Evolutionary conservation across 305 asterid genomes (phyloP), one percentile per base, ranked within the genome.

Genomic region (Fraxinus floribunda): DNA sequence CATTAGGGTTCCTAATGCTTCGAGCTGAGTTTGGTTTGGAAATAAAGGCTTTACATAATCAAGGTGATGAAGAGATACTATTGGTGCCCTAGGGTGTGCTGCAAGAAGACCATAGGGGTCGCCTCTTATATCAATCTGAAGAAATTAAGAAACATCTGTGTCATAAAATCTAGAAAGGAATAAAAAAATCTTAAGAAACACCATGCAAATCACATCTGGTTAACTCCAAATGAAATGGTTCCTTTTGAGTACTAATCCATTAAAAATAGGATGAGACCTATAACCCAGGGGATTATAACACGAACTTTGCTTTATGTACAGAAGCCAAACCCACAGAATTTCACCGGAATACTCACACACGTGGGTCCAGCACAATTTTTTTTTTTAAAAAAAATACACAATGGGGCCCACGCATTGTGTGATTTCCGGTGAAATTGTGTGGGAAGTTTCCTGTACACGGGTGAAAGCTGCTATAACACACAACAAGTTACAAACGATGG

Each of bases 21-120:
- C 89, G 7, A 91, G 84, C 79, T 87, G 97, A 5, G 93, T 88
- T 52, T 72, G 86, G 84, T 88, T 87, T 0, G 97, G 97, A 71
- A 95, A 93, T 81, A 95, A 80, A 0, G 97, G 85, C 15, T 83
- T 55, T 11, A 95, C 92, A 7, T 75, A 62, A 85, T 92, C 97
- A 46, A 92, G 94, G 86, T 95, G 98, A 89, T 95, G 99, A 70
- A 95, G 97, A 0, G 99, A 94, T 8, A 94, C 94, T 1, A 93
- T 88, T 0, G 98, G 97, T 7, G 92, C 89, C 87, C 90, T 0
- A 3, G 99, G 98, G 68, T 95, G 98, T 10, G 98, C 98, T 16
- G 97, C 87, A 41, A 95, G 85, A 38, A 95, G 87, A 81, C 98
- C 98, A 49, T 87, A 93, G 0, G 89, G 89, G 79, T 91, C 93